phyloP scores from a whole-genome alignment of 2,329 filamentous ascomycete genomes.

The Neurospora sp. region DNA sequence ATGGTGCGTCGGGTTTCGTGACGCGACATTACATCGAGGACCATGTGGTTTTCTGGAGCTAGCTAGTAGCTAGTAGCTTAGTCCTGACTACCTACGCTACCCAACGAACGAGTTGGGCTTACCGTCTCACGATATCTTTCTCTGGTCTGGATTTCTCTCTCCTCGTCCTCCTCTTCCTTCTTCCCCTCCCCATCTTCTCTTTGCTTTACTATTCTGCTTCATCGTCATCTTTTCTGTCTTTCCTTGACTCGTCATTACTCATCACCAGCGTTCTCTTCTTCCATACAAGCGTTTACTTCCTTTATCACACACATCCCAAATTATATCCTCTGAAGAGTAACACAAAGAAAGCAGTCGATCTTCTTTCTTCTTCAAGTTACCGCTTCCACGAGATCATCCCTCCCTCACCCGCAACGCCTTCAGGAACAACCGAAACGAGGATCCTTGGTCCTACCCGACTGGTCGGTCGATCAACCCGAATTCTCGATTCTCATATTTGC shows the following conservation, averaged over 20 bases:
- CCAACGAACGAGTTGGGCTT: conserved; percentile 1
- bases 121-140: conserved; percentile 5
- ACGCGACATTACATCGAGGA: not conserved
- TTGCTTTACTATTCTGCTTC: conserved; percentile 4
- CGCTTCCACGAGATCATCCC: not conserved
- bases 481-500: not conserved
- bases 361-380: not conserved
- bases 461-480: not conserved
- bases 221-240: conserved; percentile 20
- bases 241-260: conserved; percentile 26
- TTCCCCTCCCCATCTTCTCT: conserved; percentile 7
- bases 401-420: not conserved
- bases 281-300: conserved; percentile 7
- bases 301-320: not conserved
- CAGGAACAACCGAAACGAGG: not conserved
- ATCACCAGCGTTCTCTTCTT: not conserved
- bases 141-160: conserved; percentile 7
- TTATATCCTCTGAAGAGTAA: not conserved
- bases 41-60: not conserved
- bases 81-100: not conserved
- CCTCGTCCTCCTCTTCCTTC: conserved; percentile 8
- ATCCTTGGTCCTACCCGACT: not conserved
- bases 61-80: not conserved
- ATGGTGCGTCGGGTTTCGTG: conserved; percentile 1
- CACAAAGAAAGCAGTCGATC: not conserved